phyloP scores from a whole-genome alignment of 306 rosid genomes.

The Pyrus betulifolia region DNA sequence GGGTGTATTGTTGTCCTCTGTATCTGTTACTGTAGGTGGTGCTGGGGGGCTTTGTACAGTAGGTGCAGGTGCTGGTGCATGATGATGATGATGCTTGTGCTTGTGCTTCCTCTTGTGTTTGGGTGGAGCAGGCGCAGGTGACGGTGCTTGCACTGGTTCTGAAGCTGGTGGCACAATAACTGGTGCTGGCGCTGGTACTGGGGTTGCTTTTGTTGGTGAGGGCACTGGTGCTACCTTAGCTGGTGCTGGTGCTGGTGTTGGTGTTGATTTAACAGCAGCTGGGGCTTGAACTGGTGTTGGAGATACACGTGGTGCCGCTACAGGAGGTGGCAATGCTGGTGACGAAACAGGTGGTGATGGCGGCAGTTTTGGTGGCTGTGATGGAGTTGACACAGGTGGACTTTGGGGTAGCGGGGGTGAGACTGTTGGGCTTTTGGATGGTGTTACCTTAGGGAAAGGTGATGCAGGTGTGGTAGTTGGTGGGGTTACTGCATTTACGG shows the following conservation, averaged over 20 bases:
- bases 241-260: constrained; percentile 53
- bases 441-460: constrained; percentile 51
- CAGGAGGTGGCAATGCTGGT: constrained; percentile 34
- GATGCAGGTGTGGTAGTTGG: constrained; percentile 43
- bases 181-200: constrained; percentile 36
- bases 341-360: constrained; percentile 27
- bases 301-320: constrained; percentile 46
- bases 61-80: constrained; percentile 57
- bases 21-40: constrained; percentile 55
- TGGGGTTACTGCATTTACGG: constrained; percentile 20
- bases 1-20: constrained; percentile 44
- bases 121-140: constrained; percentile 49
- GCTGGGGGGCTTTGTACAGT: constrained; percentile 75
- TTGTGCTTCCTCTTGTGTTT: constrained; percentile 39
- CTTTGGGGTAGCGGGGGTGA: constrained; percentile 54
- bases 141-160: constrained; percentile 43
- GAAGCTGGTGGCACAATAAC: constrained; percentile 39
- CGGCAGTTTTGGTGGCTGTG: constrained; percentile 31
- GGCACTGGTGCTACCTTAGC: constrained; percentile 45
- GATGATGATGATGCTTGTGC: constrained; percentile 49
- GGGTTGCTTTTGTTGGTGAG: constrained; percentile 39
- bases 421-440: constrained; percentile 39
- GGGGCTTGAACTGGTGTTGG: constrained; percentile 59
- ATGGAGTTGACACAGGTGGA: constrained; percentile 46
- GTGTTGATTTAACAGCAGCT: constrained; percentile 45